Percentiles rank a stretch among this genome's conserved stretches.
Evolutionary conservation across 805 yeast genomes (phyloP).

Genomic region (Candida saitoana): DNA sequence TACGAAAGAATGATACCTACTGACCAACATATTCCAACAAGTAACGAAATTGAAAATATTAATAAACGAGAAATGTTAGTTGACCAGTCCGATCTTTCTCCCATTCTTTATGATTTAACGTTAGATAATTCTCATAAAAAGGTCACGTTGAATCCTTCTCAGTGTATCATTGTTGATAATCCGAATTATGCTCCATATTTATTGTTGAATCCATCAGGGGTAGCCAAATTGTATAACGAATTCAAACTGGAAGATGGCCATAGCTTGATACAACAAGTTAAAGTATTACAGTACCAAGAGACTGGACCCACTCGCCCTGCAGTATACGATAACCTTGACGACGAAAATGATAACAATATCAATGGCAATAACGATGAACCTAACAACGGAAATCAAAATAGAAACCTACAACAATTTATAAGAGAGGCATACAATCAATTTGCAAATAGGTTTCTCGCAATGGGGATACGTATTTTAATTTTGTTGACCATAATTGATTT

Average conservation of each 20-base stretch:
- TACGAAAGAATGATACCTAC: slow-evolving; percentile 18
- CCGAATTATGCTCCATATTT: slow-evolving; percentile 33
- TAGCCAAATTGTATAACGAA: slow-evolving; percentile 20
- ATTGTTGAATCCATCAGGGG: slow-evolving; percentile 34
- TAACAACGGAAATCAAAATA: not conserved
- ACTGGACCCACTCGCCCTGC: too few species aligned
- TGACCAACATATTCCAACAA: not conserved
- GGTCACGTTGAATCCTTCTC: slow-evolving; percentile 32
- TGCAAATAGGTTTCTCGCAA: slow-evolving; percentile 5
- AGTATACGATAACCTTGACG: not conserved
- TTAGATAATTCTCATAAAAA: slow-evolving; percentile 6
- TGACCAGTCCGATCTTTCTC: slow-evolving; percentile 24
- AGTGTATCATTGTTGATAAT: slow-evolving; percentile 39
- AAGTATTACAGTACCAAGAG: slow-evolving; percentile 14
- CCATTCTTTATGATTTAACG: slow-evolving; percentile 20
- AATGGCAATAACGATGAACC: not conserved
- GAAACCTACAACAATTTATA: slow-evolving; percentile 2
- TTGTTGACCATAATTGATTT: slow-evolving; percentile 6
- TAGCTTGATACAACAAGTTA: slow-evolving; percentile 23
- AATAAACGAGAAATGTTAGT: slow-evolving; percentile 17
- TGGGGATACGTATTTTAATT: slow-evolving; percentile 5
- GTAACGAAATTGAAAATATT: not conserved
- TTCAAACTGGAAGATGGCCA: slow-evolving; percentile 12
- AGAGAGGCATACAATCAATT: slow-evolving; percentile 1
- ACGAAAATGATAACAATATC: not conserved